phyloP scores from a whole-genome alignment of 495 filamentous ascomycete species.

The Hypomontagnella monticulosa region DNA sequence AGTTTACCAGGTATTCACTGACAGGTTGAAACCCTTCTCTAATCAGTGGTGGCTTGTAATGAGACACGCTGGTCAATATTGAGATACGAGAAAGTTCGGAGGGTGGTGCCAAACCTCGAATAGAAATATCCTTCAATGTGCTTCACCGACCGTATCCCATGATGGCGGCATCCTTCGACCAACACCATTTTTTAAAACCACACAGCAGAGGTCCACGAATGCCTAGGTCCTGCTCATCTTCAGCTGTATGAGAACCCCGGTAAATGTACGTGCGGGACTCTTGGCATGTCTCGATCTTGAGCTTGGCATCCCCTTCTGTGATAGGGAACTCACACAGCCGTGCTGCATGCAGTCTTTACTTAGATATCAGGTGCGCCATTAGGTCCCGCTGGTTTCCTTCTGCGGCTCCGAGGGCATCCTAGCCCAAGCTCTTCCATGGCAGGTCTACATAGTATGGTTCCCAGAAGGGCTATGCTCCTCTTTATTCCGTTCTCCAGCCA shows the following conservation, averaged over 20 bases:
- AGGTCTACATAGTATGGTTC: not conserved
- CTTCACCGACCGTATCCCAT: not conserved
- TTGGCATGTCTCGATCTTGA: conserved; percentile 33
- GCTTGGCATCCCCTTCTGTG: conserved; percentile 29
- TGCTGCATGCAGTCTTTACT: not conserved
- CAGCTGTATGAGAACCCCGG: conserved; percentile 9
- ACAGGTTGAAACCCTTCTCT: not conserved
- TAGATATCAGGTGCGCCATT: not conserved
- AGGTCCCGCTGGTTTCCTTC: too few relatives aligned
- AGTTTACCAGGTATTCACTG: too few relatives aligned
- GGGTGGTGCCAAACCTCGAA: not conserved
- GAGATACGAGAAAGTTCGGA: not conserved
- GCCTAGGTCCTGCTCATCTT: conserved; percentile 2
- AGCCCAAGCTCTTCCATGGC: not conserved
- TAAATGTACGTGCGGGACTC: conserved; percentile 19
- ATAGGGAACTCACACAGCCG: not conserved
- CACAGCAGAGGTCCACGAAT: not conserved
- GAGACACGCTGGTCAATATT: not conserved
- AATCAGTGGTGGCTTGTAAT: conserved; percentile 2
- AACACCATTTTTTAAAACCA: not conserved
- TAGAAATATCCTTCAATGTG: conserved; percentile 8
- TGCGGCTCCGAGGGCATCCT: not conserved
- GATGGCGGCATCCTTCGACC: not conserved
- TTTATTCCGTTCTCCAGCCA: not conserved
- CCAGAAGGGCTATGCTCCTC: conserved; percentile 4